phyloP scores from a whole-genome alignment of 768 basidiomycete genomes.

The Boletus speciosus region DNA sequence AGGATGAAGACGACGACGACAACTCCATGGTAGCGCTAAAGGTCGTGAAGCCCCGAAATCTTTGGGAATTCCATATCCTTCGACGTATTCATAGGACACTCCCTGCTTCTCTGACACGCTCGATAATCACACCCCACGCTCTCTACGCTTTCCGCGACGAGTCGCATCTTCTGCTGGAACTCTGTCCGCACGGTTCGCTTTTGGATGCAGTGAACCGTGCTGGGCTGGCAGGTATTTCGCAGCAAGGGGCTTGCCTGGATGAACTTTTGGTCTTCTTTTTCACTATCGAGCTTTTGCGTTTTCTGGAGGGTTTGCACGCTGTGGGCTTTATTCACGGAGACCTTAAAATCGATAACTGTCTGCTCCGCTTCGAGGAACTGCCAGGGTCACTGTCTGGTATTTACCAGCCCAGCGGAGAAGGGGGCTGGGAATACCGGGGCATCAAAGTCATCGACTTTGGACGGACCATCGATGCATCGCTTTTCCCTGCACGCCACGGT shows the following conservation, averaged over 20 bases:
- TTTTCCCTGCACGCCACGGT: slow-evolving; percentile 61
- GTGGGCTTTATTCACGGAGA: slow-evolving; percentile 95
- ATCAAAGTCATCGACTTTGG: slow-evolving; percentile 96
- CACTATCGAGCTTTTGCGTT: slow-evolving; percentile 80
- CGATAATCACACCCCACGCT: slow-evolving; percentile 72
- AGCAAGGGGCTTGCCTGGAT: slow-evolving; percentile 79
- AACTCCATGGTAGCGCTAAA: slow-evolving; percentile 77
- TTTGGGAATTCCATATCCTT: slow-evolving; percentile 93
- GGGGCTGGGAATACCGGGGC: slow-evolving; percentile 87
- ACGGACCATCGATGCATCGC: slow-evolving; percentile 81
- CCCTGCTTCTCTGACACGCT: slow-evolving; percentile 52
- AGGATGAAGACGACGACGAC: slow-evolving; percentile 53
- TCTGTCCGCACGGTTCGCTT: slow-evolving; percentile 88
- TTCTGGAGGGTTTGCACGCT: slow-evolving; percentile 77
- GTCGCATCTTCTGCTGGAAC: slow-evolving; percentile 83
- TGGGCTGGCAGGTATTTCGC: slow-evolving; percentile 65
- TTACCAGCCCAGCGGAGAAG: slow-evolving; percentile 77
- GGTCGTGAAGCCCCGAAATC: slow-evolving; percentile 79
- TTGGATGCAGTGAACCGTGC: slow-evolving; percentile 91
- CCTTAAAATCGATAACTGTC: slow-evolving; percentile 98
- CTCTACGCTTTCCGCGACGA: slow-evolving; percentile 87
- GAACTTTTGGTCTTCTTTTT: slow-evolving; percentile 96
- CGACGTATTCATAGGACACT: slow-evolving; percentile 71
- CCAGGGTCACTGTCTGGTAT: slow-evolving; percentile 69
- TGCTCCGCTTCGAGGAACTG: slow-evolving; percentile 86